phyloP scores from a whole-genome alignment of 179 eudicot genomes.

The Beta macrorhiza region DNA sequence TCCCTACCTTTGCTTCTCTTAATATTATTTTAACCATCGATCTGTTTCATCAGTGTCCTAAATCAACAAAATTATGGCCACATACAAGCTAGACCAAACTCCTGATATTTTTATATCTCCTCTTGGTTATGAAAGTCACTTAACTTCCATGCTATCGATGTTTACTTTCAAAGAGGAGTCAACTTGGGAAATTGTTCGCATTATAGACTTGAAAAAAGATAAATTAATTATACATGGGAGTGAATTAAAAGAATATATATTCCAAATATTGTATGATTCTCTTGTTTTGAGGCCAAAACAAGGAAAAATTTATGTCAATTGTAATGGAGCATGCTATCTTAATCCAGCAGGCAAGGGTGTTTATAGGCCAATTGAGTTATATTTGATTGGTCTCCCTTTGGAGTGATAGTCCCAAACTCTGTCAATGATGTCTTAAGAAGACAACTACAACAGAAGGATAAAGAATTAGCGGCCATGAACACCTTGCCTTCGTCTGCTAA shows the following conservation, averaged over 20 bases:
- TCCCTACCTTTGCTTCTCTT: too few relatives aligned
- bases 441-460: not conserved
- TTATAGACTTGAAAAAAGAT: constrained; percentile 14
- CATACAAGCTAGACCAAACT: constrained; percentile 20
- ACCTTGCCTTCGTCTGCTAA: not conserved
- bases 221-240: constrained; percentile 19
- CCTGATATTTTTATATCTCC: constrained; percentile 2
- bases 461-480: not conserved
- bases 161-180: not conserved
- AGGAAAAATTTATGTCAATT: constrained; percentile 18
- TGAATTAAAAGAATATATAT: constrained; percentile 5
- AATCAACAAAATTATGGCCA: not conserved
- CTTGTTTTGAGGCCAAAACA: constrained; percentile 8
- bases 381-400: constrained; percentile 28
- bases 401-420: constrained; percentile 20
- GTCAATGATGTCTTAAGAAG: constrained; percentile 5
- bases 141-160: not conserved
- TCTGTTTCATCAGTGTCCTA: too few relatives aligned
- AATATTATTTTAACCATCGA: too few relatives aligned
- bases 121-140: not conserved
- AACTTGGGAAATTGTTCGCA: not conserved
- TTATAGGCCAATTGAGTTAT: constrained; percentile 2
- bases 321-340: constrained; percentile 25
- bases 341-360: not conserved
- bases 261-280: constrained; percentile 16